Conservation (phyloP, 345 rosid species). For the Heritiera littoralis region DNA sequence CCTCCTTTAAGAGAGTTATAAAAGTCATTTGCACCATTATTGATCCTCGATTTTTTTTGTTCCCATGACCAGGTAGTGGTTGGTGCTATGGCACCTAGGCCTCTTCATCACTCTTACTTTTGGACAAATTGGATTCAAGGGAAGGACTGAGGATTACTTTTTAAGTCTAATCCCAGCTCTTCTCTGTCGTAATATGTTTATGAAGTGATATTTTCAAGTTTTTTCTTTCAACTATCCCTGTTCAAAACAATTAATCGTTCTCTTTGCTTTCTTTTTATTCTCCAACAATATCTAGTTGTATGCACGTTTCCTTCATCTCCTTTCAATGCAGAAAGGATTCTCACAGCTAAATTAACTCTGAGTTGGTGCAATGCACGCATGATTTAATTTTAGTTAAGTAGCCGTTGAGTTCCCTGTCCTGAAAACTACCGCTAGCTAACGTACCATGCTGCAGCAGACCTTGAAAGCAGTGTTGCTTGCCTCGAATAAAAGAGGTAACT, state of each 20-base stretch:
- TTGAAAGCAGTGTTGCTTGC: neutral
- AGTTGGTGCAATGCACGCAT: too few species aligned
- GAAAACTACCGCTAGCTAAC: neutral
- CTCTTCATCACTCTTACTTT: constrained; percentile 83
- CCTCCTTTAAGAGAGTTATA: too few species aligned
- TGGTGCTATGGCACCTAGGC: constrained; percentile 83
- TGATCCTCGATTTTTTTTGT: neutral
- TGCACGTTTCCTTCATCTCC: neutral
- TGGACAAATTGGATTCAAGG: constrained; percentile 98
- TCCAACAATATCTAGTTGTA: neutral
- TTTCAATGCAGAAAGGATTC: neutral
- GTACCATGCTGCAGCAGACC: neutral
- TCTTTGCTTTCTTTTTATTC: neutral
- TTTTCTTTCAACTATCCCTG: neutral
- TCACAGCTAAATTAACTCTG: neutral
- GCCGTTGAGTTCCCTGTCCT: neutral
- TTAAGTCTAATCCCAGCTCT: neutral
- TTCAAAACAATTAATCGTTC: neutral
- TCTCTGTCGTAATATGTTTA: neutral
- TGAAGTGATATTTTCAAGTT: neutral
- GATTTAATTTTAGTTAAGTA: neutral
- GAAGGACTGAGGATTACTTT: constrained; percentile 85
- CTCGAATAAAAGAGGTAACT: neutral
- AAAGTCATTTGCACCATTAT: too few species aligned
- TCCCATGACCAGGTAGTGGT: constrained; percentile 61